Evolutionary conservation across 352 stramenopile species (phyloP).

Genomic region (Pythium dissotocum): DNA sequence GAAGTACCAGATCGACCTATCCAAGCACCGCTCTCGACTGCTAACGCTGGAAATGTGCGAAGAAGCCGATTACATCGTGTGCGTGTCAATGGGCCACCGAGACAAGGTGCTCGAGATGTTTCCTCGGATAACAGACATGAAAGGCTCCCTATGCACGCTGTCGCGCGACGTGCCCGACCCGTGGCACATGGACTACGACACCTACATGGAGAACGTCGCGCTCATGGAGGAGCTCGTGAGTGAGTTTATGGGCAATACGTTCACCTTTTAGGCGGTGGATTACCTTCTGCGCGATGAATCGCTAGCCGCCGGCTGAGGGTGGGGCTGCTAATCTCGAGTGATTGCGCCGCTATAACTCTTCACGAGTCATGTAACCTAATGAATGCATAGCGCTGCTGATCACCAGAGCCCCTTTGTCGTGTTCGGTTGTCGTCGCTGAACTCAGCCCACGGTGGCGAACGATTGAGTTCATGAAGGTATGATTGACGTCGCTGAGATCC

Average conservation of each 20-base stretch:
- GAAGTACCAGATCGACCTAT: conserved; percentile 77
- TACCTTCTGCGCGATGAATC: no score
- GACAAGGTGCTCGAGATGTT: conserved; percentile 72
- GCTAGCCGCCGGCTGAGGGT: no score
- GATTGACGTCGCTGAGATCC: background rate
- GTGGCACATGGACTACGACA: conserved; percentile 85
- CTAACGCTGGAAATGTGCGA: conserved; percentile 67
- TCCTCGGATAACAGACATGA: conserved; percentile 53
- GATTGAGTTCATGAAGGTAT: no score
- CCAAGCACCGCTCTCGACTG: conserved; percentile 61
- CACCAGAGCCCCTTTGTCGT: no score
- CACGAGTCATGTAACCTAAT: background rate
- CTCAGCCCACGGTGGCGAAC: no score
- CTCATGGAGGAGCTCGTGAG: conserved; percentile 74
- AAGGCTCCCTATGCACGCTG: conserved; percentile 56
- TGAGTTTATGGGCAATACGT: conserved; percentile 66
- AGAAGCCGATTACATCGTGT: conserved; percentile 72
- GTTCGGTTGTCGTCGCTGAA: no score
- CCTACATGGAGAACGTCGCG: conserved; percentile 79
- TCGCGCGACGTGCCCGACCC: conserved; percentile 70
- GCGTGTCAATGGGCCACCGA: conserved; percentile 60
- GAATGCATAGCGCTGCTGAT: background rate
- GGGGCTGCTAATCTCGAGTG: no score
- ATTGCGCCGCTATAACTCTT: no score
- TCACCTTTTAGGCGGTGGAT: conserved; percentile 14